Conservation (phyloP, 208 protist species). For the Leishmania mexicana region DNA sequence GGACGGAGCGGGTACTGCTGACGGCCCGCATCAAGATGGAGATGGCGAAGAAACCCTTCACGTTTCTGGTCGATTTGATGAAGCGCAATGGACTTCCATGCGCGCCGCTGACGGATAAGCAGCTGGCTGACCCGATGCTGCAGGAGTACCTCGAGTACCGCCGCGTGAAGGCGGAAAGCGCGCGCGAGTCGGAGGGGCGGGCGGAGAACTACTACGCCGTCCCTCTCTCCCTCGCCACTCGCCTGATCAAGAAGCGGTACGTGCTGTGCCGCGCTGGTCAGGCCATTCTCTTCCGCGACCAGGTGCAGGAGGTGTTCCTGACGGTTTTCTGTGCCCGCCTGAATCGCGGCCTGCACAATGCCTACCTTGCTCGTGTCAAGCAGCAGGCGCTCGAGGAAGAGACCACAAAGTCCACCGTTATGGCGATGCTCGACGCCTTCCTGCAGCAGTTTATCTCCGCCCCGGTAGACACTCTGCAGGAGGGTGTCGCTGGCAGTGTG, state of each 20-base stretch:
- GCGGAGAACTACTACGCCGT: slow-evolving; percentile 80
- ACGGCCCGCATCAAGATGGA: slow-evolving; percentile 75
- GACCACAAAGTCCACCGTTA: slow-evolving; percentile 64
- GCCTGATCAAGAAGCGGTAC: slow-evolving; percentile 72
- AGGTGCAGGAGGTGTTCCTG: slow-evolving; percentile 89
- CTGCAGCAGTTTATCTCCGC: slow-evolving; percentile 82
- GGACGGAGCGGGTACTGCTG: slow-evolving; percentile 81
- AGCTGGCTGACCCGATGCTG: slow-evolving; percentile 43
- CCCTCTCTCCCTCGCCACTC: slow-evolving; percentile 71
- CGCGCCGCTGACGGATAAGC: slow-evolving; percentile 50
- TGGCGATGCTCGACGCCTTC: slow-evolving; percentile 87
- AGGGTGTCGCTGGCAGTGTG: slow-evolving; percentile 61
- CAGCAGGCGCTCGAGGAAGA: slow-evolving; percentile 63
- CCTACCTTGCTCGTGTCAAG: slow-evolving; percentile 72
- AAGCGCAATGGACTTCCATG: slow-evolving; percentile 74
- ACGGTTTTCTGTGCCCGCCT: slow-evolving; percentile 70
- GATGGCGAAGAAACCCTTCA: slow-evolving; percentile 61
- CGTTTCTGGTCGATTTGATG: slow-evolving; percentile 79
- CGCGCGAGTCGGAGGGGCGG: slow-evolving; percentile 37
- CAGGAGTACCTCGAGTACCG: slow-evolving; percentile 74
- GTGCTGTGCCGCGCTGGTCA: slow-evolving; percentile 70
- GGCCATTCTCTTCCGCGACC: slow-evolving; percentile 77
- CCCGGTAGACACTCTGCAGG: slow-evolving; percentile 54
- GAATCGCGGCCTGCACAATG: slow-evolving; percentile 73
- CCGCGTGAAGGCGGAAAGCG: slow-evolving; percentile 27